Conservation (phyloP, 140 eudicot species). For the Ambrosia hybrid region DNA sequence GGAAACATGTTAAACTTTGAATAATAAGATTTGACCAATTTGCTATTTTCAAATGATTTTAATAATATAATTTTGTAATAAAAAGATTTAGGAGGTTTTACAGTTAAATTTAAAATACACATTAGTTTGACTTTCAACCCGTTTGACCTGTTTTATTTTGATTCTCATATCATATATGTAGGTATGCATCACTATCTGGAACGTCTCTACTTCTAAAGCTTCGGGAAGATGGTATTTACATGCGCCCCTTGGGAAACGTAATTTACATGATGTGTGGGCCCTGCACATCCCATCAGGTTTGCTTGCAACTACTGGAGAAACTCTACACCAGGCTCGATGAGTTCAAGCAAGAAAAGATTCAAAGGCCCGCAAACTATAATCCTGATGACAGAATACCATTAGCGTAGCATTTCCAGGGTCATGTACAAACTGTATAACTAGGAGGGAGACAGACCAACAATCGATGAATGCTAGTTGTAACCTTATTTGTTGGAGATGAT, state of each 20-base stretch:
- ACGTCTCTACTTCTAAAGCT: slow-evolving; percentile 62
- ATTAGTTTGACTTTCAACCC: neutral
- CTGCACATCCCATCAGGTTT: slow-evolving; percentile 57
- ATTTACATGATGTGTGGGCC: slow-evolving; percentile 94
- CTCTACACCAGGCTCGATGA: slow-evolving; percentile 61
- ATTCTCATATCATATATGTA: slow-evolving; percentile 30
- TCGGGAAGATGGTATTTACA: slow-evolving; percentile 74
- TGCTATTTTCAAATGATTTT: too few species aligned
- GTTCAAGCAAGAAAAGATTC: slow-evolving; percentile 39
- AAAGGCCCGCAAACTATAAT: slow-evolving; percentile 8
- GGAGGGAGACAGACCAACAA: neutral
- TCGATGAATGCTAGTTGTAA: too few species aligned
- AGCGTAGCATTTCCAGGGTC: neutral
- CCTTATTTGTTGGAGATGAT: too few species aligned
- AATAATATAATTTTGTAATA: too few species aligned
- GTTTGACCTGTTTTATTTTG: neutral
- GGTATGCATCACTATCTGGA: slow-evolving; percentile 81
- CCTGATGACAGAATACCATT: neutral
- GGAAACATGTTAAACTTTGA: too few species aligned
- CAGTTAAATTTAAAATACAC: neutral
- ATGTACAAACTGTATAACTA: neutral
- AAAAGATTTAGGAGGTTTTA: slow-evolving; percentile 14
- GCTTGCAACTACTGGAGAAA: slow-evolving; percentile 48
- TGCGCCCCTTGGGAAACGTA: slow-evolving; percentile 90
- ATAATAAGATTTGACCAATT: too few species aligned